Conservation (phyloP, 2,329 filamentous ascomycete species). For the Eurotiales sp. region DNA sequence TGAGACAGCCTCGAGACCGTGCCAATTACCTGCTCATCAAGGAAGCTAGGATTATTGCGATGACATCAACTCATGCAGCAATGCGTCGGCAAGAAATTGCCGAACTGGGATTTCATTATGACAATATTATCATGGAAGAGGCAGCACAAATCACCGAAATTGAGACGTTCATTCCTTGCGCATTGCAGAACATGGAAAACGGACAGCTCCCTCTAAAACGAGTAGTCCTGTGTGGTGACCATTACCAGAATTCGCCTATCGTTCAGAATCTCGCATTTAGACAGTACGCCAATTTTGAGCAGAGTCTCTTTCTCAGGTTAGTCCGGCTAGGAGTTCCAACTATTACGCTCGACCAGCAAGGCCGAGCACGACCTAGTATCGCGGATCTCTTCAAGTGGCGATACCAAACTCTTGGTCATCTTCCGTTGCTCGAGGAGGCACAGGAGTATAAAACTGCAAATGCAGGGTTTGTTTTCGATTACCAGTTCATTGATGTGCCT, state of each 20-base stretch:
- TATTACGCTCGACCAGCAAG: conserved; percentile 87
- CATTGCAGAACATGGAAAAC: conserved; percentile 77
- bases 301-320: conserved; percentile 88
- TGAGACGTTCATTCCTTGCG: conserved; percentile 91
- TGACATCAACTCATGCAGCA: conserved; percentile 97
- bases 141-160: conserved; percentile 97
- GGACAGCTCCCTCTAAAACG: conserved; percentile 75
- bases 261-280: conserved; percentile 93
- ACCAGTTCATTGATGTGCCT: conserved; percentile 92
- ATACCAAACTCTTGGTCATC: conserved; percentile 73
- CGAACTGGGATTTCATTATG: conserved; percentile 89
- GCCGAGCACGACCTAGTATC: conserved; percentile 80
- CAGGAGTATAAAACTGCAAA: conserved; percentile 78
- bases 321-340: conserved; percentile 89
- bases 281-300: conserved; percentile 92
- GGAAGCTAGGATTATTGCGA: conserved; percentile 95
- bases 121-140: conserved; percentile 98
- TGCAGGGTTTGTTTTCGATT: conserved; percentile 87
- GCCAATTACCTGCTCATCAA: conserved; percentile 93
- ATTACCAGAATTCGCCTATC: conserved; percentile 93
- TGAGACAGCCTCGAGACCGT: conserved; percentile 84
- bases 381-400: conserved; percentile 92
- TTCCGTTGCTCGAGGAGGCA: conserved; percentile 67
- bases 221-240: conserved; percentile 89
- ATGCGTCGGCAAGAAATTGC: conserved; percentile 91